A percentile compares a stretch with the other conserved stretches of the same genome.
These are phyloP conservation scores for Ochetophila trinervis DNA, from an alignment of 306 rosid genomes.

Conservation along the genomic window DNA sequence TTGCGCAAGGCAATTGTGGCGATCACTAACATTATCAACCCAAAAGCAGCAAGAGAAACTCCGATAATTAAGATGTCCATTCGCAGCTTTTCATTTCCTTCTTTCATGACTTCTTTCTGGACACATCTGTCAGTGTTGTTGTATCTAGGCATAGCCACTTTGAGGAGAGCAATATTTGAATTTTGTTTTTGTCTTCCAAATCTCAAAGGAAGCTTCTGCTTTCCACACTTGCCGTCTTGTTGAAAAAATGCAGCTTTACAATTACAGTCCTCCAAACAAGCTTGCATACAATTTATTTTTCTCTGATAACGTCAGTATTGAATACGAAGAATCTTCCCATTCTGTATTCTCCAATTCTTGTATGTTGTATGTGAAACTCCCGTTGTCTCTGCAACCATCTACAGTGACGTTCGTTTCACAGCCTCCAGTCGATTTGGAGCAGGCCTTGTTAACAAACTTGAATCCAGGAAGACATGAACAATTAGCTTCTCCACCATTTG, in stretches of 20 bases:
- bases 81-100: not conserved
- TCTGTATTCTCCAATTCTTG: not conserved
- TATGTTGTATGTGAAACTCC: not conserved
- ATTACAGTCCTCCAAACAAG: conserved; percentile 25
- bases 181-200: not conserved
- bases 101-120: too few relatives aligned
- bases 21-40: conserved; percentile 1
- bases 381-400: conserved; percentile 1
- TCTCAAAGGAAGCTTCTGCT: conserved; percentile 27
- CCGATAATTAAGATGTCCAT: conserved; percentile 11
- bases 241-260: conserved; percentile 15
- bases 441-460: not conserved
- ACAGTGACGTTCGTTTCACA: conserved; percentile 11
- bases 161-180: conserved; percentile 15
- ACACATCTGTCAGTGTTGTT: not conserved
- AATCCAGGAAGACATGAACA: conserved; percentile 23
- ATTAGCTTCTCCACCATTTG: not conserved
- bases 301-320: not conserved
- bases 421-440: conserved; percentile 8
- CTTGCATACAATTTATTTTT: conserved; percentile 10
- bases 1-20: not conserved
- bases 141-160: conserved; percentile 4
- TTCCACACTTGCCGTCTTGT: conserved; percentile 3
- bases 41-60: not conserved
- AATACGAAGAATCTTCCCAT: conserved; percentile 9